phyloP scores from a whole-genome alignment of 306 rosid species.

The Mimosa pudica region DNA sequence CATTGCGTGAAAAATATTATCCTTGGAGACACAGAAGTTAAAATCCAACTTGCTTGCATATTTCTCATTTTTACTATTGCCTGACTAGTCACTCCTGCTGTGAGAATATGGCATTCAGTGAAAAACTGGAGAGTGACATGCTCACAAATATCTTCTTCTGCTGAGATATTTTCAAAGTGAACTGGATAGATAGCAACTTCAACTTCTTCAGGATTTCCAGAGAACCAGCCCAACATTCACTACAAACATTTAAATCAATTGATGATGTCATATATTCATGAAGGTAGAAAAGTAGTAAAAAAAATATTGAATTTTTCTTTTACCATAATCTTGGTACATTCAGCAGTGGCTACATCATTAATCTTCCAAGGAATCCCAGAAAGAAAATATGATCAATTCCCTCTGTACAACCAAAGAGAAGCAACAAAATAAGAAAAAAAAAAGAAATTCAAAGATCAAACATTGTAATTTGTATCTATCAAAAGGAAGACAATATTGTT shows the following conservation, averaged over 20 bases:
- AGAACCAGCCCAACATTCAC: background rate
- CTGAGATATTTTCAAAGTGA: slow-evolving; percentile 25
- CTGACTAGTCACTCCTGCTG: background rate
- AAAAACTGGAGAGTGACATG: background rate
- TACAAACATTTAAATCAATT: background rate
- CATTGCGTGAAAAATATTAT: background rate
- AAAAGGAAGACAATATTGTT: background rate
- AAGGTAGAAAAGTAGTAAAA: background rate
- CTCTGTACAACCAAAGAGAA: slow-evolving; percentile 17
- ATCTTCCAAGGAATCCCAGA: slow-evolving; percentile 5
- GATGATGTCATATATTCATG: background rate
- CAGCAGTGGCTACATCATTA: background rate
- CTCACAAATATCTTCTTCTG: slow-evolving; percentile 3
- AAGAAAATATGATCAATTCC: slow-evolving; percentile 14
- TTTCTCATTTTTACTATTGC: background rate
- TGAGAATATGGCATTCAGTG: background rate
- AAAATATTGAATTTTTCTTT: background rate
- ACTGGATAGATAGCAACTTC: background rate
- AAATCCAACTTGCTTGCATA: background rate
- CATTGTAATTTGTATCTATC: background rate
- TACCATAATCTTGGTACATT: slow-evolving; percentile 8
- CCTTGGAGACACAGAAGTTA: background rate
- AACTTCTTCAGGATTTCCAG: background rate
- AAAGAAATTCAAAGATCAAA: background rate
- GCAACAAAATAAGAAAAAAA: background rate